phyloP scores from a whole-genome alignment of 257 asterid species.

The Mitragyna speciosa region DNA sequence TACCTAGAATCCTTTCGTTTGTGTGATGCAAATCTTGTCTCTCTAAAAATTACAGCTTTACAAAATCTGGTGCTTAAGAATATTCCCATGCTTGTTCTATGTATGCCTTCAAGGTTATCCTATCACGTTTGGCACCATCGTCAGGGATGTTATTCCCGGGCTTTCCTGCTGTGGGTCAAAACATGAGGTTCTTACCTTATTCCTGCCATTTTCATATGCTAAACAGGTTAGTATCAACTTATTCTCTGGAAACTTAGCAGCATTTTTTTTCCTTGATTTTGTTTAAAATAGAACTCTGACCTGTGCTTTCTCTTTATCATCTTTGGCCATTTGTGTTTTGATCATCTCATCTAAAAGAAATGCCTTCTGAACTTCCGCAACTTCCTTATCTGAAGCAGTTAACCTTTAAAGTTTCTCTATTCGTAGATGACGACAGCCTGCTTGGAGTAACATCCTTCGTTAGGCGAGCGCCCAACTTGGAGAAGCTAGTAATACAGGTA shows the following conservation, averaged over 20 bases:
- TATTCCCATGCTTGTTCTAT: conserved; percentile 47
- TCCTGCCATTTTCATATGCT: no score
- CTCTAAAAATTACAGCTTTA: conserved; percentile 23
- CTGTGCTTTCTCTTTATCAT: no score
- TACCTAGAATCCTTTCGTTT: conserved; percentile 33
- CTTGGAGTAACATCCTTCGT: not conserved
- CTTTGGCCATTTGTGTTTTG: no score
- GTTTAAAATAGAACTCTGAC: no score
- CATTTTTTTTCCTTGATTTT: no score
- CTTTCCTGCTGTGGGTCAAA: conserved; percentile 9
- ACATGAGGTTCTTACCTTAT: not conserved
- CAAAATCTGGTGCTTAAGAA: conserved; percentile 23
- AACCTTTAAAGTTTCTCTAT: not conserved
- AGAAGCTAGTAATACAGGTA: no score
- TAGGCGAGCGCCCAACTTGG: not conserved
- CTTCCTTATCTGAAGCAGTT: not conserved
- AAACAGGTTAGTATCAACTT: not conserved
- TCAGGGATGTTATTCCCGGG: not conserved
- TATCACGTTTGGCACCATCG: not conserved
- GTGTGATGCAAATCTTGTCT: conserved; percentile 38
- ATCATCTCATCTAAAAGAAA: not conserved
- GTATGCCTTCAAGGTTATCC: conserved; percentile 28
- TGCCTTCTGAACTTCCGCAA: not conserved
- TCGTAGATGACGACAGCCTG: not conserved
- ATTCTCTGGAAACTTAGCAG: no score